Conservation (phyloP, 1,284 basidiomycete genomes). For the Ustilago vetiveriae region DNA sequence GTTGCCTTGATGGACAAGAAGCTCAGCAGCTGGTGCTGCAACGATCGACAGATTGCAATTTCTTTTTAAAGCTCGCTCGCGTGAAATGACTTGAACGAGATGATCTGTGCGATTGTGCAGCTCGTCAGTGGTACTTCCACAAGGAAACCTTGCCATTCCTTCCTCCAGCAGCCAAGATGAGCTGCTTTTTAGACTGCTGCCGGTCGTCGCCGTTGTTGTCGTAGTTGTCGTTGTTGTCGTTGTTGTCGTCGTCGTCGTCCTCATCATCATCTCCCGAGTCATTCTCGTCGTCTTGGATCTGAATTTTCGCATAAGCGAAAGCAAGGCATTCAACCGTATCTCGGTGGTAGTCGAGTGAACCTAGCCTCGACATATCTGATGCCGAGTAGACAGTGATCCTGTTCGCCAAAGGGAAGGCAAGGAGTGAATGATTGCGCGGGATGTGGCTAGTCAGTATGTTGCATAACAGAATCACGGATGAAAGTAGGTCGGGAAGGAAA, state of each 20-base stretch:
- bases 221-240: not conserved
- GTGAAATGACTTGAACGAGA: not conserved
- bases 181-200: not conserved
- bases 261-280: not conserved
- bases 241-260: slow-evolving; percentile 4
- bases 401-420: not conserved
- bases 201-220: not conserved
- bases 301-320: slow-evolving; percentile 12
- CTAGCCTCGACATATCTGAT: slow-evolving; percentile 1
- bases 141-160: slow-evolving; percentile 44
- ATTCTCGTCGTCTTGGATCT: not conserved
- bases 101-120: not conserved
- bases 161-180: slow-evolving; percentile 33
- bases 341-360: slow-evolving; percentile 24
- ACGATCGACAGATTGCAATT: too few relatives aligned
- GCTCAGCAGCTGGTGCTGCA: too few relatives aligned
- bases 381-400: slow-evolving; percentile 26
- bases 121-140: slow-evolving; percentile 32
- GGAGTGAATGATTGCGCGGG: too few relatives aligned
- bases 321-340: slow-evolving; percentile 38
- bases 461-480: too few relatives aligned
- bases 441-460: too few relatives aligned
- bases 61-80: too few relatives aligned
- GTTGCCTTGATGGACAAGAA: too few relatives aligned
- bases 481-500: not conserved